Conservation (phyloP, 345 rosid species). For the Gossypium longicalyx region DNA sequence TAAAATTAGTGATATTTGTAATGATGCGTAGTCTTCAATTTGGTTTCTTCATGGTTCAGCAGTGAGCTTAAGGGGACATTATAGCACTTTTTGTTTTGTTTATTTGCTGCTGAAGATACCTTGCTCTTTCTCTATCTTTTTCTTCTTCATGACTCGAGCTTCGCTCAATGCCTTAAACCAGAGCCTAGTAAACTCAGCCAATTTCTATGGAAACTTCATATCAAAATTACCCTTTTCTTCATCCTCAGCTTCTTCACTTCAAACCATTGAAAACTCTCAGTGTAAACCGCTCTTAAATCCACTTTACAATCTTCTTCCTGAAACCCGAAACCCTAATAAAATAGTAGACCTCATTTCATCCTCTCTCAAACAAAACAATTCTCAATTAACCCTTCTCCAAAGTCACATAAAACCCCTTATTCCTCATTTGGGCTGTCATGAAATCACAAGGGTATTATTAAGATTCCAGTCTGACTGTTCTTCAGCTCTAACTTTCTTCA, state of each 20-base stretch:
- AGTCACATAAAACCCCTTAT: constrained; percentile 29
- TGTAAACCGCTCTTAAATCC: constrained; percentile 37
- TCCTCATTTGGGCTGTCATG: constrained; percentile 46
- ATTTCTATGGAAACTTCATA: neutral
- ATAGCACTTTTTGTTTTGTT: neutral
- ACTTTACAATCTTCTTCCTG: constrained; percentile 52
- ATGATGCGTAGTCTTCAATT: neutral
- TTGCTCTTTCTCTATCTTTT: neutral
- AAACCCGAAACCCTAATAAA: constrained; percentile 55
- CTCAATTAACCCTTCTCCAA: constrained; percentile 23
- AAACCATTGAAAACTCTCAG: constrained; percentile 18
- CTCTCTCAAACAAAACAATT: constrained; percentile 37
- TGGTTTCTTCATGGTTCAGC: neutral
- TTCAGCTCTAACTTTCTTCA: constrained; percentile 53
- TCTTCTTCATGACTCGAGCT: constrained; percentile 23
- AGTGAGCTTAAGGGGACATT: neutral
- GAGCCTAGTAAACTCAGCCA: neutral
- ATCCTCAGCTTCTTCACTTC: constrained; percentile 33
- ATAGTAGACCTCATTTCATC: constrained; percentile 52
- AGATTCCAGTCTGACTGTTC: constrained; percentile 60
- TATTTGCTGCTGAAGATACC: neutral
- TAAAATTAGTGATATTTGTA: neutral
- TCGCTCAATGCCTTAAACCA: constrained; percentile 1
- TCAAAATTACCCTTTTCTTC: constrained; percentile 23
- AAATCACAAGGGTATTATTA: constrained; percentile 59